A percentile compares a stretch with the other conserved stretches of the same genome.
Conservation (phyloP, 2,329 filamentous ascomycete species). For the Fusarium haematococcum region DNA sequence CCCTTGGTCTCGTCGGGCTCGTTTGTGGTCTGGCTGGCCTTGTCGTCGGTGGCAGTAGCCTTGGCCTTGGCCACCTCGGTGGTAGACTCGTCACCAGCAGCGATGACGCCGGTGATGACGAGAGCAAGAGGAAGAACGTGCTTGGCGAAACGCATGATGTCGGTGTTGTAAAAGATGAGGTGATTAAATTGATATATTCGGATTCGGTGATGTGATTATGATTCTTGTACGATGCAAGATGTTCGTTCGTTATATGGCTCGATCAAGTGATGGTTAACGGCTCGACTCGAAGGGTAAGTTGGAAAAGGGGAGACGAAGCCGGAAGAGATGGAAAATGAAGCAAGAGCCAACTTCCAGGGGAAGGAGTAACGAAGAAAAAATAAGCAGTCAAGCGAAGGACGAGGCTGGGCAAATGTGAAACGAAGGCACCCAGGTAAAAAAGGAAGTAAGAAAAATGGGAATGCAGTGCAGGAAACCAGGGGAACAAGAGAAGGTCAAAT, state of each 20-base stretch:
- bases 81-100: constrained; percentile 26
- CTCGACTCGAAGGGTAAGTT: not conserved
- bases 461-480: constrained; percentile 30
- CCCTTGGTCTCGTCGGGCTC: constrained; percentile 21
- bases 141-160: constrained; percentile 44
- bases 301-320: constrained; percentile 25
- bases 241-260: not conserved
- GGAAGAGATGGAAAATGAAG: not conserved
- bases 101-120: constrained; percentile 39
- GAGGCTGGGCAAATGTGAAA: constrained; percentile 23
- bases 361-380: not conserved
- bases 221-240: not conserved
- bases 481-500: constrained; percentile 7
- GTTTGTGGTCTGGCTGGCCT: constrained; percentile 26
- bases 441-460: constrained; percentile 4
- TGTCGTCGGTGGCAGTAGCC: constrained; percentile 23
- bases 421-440: constrained; percentile 5
- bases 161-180: not conserved
- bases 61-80: constrained; percentile 26
- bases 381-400: constrained; percentile 24
- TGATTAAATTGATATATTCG: not conserved
- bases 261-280: not conserved
- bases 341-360: constrained; percentile 8
- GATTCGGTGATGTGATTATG: not conserved
- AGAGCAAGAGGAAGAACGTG: constrained; percentile 42